Evolutionary conservation across 805 yeast species (phyloP).

Genomic region (Candida takata): DNA sequence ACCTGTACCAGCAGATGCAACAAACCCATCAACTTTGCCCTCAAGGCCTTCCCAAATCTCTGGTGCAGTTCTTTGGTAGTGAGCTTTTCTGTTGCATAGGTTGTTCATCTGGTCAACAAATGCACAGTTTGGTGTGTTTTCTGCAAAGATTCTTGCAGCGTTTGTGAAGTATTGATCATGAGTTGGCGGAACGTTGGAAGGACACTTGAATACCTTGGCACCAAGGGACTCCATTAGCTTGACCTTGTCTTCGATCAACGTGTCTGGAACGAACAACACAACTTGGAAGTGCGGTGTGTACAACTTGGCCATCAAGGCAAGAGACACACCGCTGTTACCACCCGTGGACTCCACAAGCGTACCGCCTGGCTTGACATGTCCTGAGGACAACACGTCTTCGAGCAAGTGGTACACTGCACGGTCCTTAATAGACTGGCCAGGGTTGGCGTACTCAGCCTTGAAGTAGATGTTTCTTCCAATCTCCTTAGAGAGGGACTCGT

Average conservation of each 20-base stretch:
- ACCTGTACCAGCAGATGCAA: conserved; percentile 78
- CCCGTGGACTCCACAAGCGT: conserved; percentile 76
- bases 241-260: conserved; percentile 64
- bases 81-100: conserved; percentile 66
- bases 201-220: conserved; percentile 56
- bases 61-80: conserved; percentile 68
- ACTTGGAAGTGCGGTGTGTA: conserved; percentile 37
- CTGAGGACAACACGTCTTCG: conserved; percentile 42
- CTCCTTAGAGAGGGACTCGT: conserved; percentile 49
- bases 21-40: conserved; percentile 51
- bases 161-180: conserved; percentile 38
- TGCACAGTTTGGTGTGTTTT: conserved; percentile 41
- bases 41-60: conserved; percentile 60
- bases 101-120: conserved; percentile 84
- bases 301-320: conserved; percentile 55
- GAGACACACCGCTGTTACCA: conserved; percentile 80
- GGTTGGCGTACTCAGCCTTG: conserved; percentile 65
- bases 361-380: conserved; percentile 29
- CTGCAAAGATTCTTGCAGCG: conserved; percentile 24
- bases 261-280: conserved; percentile 72
- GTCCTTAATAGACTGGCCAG: conserved; percentile 83
- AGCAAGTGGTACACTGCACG: conserved; percentile 70
- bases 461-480: conserved; percentile 72
- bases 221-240: conserved; percentile 54
- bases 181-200: conserved; percentile 48